Base-by-base conservation (phyloP, 331 rosid genomes). In the Stylosanthes scabra region DNA sequence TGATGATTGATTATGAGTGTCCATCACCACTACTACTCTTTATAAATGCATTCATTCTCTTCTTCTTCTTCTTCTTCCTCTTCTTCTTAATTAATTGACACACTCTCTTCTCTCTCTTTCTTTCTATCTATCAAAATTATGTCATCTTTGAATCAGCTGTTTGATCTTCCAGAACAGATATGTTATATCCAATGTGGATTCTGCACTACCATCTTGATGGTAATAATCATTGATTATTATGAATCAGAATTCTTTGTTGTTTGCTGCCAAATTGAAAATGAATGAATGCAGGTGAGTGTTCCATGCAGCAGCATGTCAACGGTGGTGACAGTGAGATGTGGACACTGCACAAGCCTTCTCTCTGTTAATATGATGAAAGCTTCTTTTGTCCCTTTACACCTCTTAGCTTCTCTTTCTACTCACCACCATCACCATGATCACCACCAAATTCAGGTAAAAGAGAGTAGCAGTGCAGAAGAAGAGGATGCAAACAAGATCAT, bases 321-420 rank as follows among this genome's bases (percentile, higher is more conserved):
- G 97, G 91, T 86, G 81, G 99, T 91, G 55, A 90, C 92, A 34
- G 99, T 94, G 2, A 88, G 93, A 82, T 94, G 99, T 47, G 99
- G 99, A 7, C 97, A 94, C 74, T 94, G 99, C 88, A 79, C 90
- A 11, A 79, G 85, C 82, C 96, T 94, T 10, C 88, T 94, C 28
- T 91, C 99, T 31, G 96, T 90, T 78, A 90, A 91, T 58, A 88
- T 91, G 99, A 83, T 80, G 78, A 90, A 87, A 74, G 93, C 97
- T 83, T 84, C 99, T 76, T 91, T 91, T 78, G 77, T 91, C 68
- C 98, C 97, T 25, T 75, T 89, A 13, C 96, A 93, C 78, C 90
- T 89, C 82, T 81, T 89, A 54, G 83, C 93, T 51, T 93, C 92
- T 66, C 87, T 93, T 72, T 66, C 37, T 31, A 2, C 37, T 31